Percentiles rank a stretch among this genome's conserved stretches.
phyloP scores from a whole-genome alignment of 2,329 filamentous ascomycete genomes.

The Metarhizium album region DNA sequence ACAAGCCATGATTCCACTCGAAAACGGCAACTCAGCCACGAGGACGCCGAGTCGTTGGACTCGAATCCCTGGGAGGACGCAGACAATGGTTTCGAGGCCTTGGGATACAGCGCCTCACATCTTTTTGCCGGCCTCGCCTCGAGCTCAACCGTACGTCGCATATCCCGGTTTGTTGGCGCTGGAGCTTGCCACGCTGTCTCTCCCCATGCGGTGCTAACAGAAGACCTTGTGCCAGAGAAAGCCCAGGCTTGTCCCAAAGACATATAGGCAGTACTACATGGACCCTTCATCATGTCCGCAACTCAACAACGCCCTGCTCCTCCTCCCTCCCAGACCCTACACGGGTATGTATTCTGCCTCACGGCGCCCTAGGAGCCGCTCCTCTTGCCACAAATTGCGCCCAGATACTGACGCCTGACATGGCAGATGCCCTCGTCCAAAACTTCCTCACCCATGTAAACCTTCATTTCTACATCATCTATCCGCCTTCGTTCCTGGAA shows the following conservation, averaged over 20 bases:
- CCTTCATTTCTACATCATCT: slow-evolving; percentile 28
- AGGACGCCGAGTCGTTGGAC: slow-evolving; percentile 10
- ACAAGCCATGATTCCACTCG: slow-evolving; percentile 10
- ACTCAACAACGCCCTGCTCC: slow-evolving; percentile 20
- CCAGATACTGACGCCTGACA: background rate
- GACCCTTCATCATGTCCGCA: slow-evolving; percentile 15
- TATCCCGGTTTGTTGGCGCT: background rate
- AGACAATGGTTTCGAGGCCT: slow-evolving; percentile 19
- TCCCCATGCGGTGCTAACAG: background rate
- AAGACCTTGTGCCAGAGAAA: slow-evolving; percentile 8
- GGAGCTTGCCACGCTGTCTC: too few relatives aligned
- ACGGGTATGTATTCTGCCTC: slow-evolving; percentile 19
- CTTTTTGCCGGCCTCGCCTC: slow-evolving; percentile 17
- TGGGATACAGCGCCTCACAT: slow-evolving; percentile 26
- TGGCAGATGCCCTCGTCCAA: slow-evolving; percentile 25
- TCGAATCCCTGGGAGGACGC: slow-evolving; percentile 16
- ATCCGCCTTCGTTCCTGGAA: slow-evolving; percentile 23
- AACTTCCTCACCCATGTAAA: slow-evolving; percentile 28
- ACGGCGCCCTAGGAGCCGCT: background rate
- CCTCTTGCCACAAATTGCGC: background rate
- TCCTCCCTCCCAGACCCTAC: slow-evolving; percentile 23
- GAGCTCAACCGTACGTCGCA: background rate
- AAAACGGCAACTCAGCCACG: slow-evolving; percentile 15
- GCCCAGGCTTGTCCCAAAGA: slow-evolving; percentile 8
- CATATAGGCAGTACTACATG: slow-evolving; percentile 12